Percentiles rank a stretch among this genome's conserved stretches.
Evolutionary conservation across 345 rosid genomes (phyloP).

Genomic region (Isatis tinctoria): DNA sequence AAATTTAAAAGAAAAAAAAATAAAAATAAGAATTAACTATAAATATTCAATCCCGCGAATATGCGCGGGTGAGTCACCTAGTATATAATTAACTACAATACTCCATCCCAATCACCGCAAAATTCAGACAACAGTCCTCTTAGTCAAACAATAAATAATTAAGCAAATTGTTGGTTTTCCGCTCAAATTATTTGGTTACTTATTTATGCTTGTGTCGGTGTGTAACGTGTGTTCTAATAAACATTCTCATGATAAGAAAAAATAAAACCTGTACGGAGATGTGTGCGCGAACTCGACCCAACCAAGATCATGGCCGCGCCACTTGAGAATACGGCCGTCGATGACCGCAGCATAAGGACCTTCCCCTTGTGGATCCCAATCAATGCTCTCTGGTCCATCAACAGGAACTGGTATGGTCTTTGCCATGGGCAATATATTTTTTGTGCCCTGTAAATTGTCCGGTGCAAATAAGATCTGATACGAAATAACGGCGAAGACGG

Average conservation of each 20-base stretch:
- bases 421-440: slow-evolving; percentile 7
- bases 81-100: not conserved
- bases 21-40: too few relatives aligned
- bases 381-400: slow-evolving; percentile 33
- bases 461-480: not conserved
- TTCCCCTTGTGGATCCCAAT: slow-evolving; percentile 27
- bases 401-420: slow-evolving; percentile 27
- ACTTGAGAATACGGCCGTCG: slow-evolving; percentile 34
- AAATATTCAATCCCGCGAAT: too few relatives aligned
- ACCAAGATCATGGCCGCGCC: slow-evolving; percentile 33
- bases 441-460: not conserved
- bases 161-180: too few relatives aligned
- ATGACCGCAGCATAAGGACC: slow-evolving; percentile 30
- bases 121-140: not conserved
- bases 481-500: not conserved
- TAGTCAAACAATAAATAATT: too few relatives aligned
- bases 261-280: not conserved
- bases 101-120: too few relatives aligned
- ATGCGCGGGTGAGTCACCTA: too few relatives aligned
- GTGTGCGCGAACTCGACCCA: slow-evolving; percentile 37
- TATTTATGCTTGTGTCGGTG: not conserved
- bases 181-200: too few relatives aligned
- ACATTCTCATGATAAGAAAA: not conserved
- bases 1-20: too few relatives aligned
- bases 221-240: not conserved